These are phyloP conservation scores for Debaryomycetaceae sp. DNA, from an alignment of 1,139 yeast genomes.

Conservation along the genomic window DNA sequence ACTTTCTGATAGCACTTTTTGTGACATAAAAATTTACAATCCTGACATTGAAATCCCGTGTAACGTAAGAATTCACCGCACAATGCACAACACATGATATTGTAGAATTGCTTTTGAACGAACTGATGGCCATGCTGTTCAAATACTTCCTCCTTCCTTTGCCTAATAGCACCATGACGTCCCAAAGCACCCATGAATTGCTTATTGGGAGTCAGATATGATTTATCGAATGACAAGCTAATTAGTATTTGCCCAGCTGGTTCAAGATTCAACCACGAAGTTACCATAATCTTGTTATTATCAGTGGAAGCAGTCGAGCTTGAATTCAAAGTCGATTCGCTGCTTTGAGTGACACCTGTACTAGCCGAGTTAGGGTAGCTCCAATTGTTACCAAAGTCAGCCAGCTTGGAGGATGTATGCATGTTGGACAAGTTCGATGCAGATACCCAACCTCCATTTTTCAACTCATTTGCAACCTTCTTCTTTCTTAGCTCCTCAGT, in stretches of 20 bases:
- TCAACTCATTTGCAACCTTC: constrained; percentile 73
- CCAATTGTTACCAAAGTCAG: constrained; percentile 1
- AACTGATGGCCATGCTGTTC: constrained; percentile 98
- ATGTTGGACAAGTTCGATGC: constrained; percentile 53
- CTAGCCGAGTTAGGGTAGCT: not conserved
- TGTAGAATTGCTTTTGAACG: constrained; percentile 92
- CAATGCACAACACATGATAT: constrained; percentile 93
- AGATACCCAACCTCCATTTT: constrained; percentile 81
- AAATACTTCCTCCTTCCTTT: constrained; percentile 88
- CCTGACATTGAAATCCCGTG: constrained; percentile 95
- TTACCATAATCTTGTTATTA: constrained; percentile 34
- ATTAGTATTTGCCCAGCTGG: constrained; percentile 89
- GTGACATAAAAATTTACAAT: constrained; percentile 91
- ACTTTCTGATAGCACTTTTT: constrained; percentile 91
- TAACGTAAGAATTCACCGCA: constrained; percentile 94
- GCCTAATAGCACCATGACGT: constrained; percentile 97
- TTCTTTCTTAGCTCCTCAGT: constrained; percentile 93
- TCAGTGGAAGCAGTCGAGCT: constrained; percentile 3
- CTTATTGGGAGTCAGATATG: constrained; percentile 48
- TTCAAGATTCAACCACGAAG: constrained; percentile 89
- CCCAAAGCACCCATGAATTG: constrained; percentile 74
- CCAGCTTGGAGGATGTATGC: constrained; percentile 15
- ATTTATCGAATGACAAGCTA: constrained; percentile 74
- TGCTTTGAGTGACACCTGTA: not conserved
- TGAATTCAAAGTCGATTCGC: not conserved